Conservation (phyloP, 176 grass and related monocot species). For the Rhipidocladum racemiflorum region DNA sequence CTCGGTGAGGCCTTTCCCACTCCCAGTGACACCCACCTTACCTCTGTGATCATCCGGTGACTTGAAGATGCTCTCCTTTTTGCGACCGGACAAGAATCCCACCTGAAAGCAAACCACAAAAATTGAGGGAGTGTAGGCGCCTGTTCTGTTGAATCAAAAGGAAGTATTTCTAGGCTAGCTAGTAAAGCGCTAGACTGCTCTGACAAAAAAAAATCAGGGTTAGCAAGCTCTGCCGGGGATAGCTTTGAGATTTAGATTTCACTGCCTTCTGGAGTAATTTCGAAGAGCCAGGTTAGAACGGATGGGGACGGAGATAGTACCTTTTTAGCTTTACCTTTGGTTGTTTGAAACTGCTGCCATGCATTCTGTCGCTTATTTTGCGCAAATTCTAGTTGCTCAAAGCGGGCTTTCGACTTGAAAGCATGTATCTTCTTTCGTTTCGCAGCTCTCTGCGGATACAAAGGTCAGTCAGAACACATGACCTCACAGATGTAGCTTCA, state of each 20-base stretch:
- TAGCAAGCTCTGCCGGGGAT: not conserved
- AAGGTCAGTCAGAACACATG: conserved; percentile 30
- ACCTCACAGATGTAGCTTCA: not conserved
- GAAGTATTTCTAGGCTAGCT: not conserved
- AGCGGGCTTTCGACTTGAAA: conserved; percentile 94
- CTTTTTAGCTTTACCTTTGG: conserved; percentile 96
- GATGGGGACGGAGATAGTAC: conserved; percentile 26
- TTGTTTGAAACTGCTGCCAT: conserved; percentile 96
- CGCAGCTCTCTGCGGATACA: conserved; percentile 70
- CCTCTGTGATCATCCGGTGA: conserved; percentile 91
- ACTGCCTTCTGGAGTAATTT: not conserved
- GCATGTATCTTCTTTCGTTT: conserved; percentile 98
- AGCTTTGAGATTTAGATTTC: not conserved
- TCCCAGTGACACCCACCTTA: conserved; percentile 95
- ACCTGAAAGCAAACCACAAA: conserved; percentile 46
- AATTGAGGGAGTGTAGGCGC: not conserved
- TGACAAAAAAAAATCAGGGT: not conserved
- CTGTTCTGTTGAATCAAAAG: not conserved
- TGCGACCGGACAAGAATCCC: conserved; percentile 88
- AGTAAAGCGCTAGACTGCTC: not conserved
- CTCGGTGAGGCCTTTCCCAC: conserved; percentile 91
- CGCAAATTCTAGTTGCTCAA: conserved; percentile 79
- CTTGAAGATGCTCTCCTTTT: conserved; percentile 99
- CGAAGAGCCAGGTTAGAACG: not conserved
- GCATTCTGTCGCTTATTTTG: conserved; percentile 96